Evolutionary conservation across 2,329 filamentous ascomycete species (phyloP).

Genomic region (Sporothrix phasma): DNA sequence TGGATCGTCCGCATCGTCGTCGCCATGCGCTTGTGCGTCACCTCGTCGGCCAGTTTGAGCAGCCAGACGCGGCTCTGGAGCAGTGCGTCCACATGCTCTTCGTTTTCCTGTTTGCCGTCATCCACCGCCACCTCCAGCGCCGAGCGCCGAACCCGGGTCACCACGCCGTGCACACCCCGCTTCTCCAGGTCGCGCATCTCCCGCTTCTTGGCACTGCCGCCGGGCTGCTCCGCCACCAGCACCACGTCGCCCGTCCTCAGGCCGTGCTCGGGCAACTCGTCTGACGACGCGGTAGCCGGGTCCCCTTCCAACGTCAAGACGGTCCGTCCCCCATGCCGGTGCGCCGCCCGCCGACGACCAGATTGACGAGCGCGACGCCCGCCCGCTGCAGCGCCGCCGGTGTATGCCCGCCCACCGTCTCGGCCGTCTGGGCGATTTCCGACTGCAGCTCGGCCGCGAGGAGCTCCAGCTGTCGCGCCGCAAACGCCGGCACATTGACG

Average conservation of each 20-base stretch:
- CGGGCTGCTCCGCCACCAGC: constrained; percentile 62
- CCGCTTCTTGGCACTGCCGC: constrained; percentile 60
- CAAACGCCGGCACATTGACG: constrained; percentile 54
- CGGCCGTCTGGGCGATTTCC: constrained; percentile 60
- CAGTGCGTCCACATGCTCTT: constrained; percentile 33
- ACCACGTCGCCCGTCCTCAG: constrained; percentile 71
- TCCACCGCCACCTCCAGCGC: constrained; percentile 59
- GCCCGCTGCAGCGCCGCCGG: constrained; percentile 62
- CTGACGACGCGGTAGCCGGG: constrained; percentile 44
- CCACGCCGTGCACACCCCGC: constrained; percentile 59
- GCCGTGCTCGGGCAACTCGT: constrained; percentile 58
- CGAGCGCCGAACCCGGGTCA: constrained; percentile 51
- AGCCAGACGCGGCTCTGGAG: constrained; percentile 43
- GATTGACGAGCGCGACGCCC: constrained; percentile 69
- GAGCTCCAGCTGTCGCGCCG: constrained; percentile 58
- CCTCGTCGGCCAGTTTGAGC: constrained; percentile 58
- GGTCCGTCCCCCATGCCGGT: constrained; percentile 89
- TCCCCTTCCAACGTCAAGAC: constrained; percentile 64
- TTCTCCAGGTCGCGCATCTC: constrained; percentile 62
- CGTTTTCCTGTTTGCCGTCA: constrained; percentile 49
- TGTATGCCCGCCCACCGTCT: constrained; percentile 56
- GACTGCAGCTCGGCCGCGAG: constrained; percentile 61
- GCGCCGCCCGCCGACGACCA: constrained; percentile 62
- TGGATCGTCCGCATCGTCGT: constrained; percentile 49
- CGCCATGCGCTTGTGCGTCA: constrained; percentile 57